These are phyloP conservation scores for Apiotrichum mycotoxinovorans DNA, from an alignment of 1,284 basidiomycete genomes.

Conservation along the genomic window DNA sequence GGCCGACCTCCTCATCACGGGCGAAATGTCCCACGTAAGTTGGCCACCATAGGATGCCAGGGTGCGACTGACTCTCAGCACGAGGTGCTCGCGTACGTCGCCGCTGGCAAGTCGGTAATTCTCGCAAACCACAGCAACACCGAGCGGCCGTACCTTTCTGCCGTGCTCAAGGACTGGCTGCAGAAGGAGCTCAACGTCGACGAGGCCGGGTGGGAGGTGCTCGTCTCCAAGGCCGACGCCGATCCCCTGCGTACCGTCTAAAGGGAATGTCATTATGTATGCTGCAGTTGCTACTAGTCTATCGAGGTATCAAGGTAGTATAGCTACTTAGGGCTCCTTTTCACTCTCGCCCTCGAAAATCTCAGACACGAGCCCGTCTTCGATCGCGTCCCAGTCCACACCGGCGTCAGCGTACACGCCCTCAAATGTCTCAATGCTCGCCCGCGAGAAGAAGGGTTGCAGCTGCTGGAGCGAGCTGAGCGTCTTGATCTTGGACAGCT, in stretches of 20 bases:
- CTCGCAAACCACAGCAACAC: slow-evolving; percentile 85
- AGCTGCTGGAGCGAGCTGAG: slow-evolving; percentile 78
- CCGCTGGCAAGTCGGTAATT: slow-evolving; percentile 68
- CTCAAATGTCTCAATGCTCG: slow-evolving; percentile 84
- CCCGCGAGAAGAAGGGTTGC: slow-evolving; percentile 77
- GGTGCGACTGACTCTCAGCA: too few species aligned
- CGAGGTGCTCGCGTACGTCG: slow-evolving; percentile 72
- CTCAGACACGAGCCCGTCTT: slow-evolving; percentile 71
- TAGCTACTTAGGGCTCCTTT: background rate
- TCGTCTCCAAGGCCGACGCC: slow-evolving; percentile 15
- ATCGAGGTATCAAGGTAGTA: background rate
- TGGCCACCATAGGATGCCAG: too few species aligned
- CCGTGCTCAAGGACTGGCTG: slow-evolving; percentile 62
- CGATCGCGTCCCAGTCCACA: slow-evolving; percentile 83
- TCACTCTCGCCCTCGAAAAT: slow-evolving; percentile 66
- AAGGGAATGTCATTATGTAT: background rate
- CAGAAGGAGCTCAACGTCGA: slow-evolving; percentile 54
- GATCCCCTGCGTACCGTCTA: slow-evolving; percentile 21
- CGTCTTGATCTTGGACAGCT: slow-evolving; percentile 63
- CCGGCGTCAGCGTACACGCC: slow-evolving; percentile 68
- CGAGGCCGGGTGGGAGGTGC: slow-evolving; percentile 15
- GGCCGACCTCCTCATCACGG: slow-evolving; percentile 81
- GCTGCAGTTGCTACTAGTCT: slow-evolving; percentile 1
- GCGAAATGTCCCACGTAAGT: slow-evolving; percentile 84
- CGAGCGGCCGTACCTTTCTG: slow-evolving; percentile 76